Conservation (phyloP, 257 asterid genomes). For the Solanum pimpinellifolium region DNA sequence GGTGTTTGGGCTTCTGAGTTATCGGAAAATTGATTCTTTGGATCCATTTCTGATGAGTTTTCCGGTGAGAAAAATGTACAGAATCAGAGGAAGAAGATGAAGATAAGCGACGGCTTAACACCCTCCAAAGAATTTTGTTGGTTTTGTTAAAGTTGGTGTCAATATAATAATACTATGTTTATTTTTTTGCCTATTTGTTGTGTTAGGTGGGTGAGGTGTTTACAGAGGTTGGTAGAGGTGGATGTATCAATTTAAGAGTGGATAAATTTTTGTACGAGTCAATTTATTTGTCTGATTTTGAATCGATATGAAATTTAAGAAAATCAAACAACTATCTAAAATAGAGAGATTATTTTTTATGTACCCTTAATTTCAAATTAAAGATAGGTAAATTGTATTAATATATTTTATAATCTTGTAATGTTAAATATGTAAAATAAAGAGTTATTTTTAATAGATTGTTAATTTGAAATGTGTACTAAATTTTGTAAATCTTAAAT, state of each 20-base stretch:
- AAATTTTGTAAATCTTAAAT: no score
- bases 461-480: no score
- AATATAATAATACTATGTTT: background rate
- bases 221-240: background rate
- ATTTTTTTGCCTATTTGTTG: background rate
- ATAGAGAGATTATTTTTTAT: no score
- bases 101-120: background rate
- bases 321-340: no score
- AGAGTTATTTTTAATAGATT: fast-evolving
- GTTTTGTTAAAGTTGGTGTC: background rate
- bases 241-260: background rate
- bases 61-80: background rate
- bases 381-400: no score
- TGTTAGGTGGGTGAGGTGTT: background rate
- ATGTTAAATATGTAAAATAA: no score
- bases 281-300: no score
- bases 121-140: background rate
- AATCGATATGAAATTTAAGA: no score
- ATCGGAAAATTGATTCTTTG: slow-evolving; percentile 1
- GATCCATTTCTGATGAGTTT: slow-evolving; percentile 7
- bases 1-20: slow-evolving; percentile 3
- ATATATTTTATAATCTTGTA: no score
- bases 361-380: fast-evolving
- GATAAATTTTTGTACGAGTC: no score
- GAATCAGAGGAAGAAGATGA: background rate